Base-by-base conservation (phyloP, 768 basidiomycete genomes). In the Jaapia argillacea region DNA sequence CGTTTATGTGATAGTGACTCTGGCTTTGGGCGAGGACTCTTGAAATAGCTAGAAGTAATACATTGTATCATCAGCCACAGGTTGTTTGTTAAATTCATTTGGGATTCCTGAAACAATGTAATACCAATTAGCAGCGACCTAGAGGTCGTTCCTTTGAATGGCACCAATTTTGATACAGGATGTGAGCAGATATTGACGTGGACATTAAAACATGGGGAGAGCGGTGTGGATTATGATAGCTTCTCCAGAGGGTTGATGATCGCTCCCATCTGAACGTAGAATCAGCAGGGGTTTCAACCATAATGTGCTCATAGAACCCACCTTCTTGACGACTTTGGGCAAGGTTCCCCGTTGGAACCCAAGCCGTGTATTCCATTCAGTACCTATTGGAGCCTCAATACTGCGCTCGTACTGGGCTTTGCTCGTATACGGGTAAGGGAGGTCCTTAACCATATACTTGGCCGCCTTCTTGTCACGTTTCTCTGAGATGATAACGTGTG, bases 401-500 rank as follows among this genome's bases (percentile, higher is more conserved):
- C 74, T 75, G 25, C 82, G 78, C 63, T 96, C 92, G 55, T 85
- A 97, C 66, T 97, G 96, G 3, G 84, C 88, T 45, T 81, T 81
- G 61, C 84, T 87, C 6, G 94, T 97, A 58, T 91, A 98, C 3
- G 94, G 96, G 62, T 85, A 85, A 2, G 96, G 96, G 36, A 99
- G 62, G 58, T 98, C 93, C 61, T 85, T 86, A 43, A 91, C 79
- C 47, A 81, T 71, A 59, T 93, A 97, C 63, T 90, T 87, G 13
- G 78, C 67, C 0, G 88, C 92, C 59, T 96, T 96, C 66, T 89
- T 90, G 66, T 98, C 94, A 46, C 81, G 80, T 63, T 85, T 89
- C 63, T 99, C 94, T 2, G 89, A 91, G 54, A 99, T 87, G 67
- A 99, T 96, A 56, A 98, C 77, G 58, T 96, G 83, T 7, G 80